Evolutionary conservation across 495 filamentous ascomycete species (phyloP).

Genomic region (Pyrenula aspistea): DNA sequence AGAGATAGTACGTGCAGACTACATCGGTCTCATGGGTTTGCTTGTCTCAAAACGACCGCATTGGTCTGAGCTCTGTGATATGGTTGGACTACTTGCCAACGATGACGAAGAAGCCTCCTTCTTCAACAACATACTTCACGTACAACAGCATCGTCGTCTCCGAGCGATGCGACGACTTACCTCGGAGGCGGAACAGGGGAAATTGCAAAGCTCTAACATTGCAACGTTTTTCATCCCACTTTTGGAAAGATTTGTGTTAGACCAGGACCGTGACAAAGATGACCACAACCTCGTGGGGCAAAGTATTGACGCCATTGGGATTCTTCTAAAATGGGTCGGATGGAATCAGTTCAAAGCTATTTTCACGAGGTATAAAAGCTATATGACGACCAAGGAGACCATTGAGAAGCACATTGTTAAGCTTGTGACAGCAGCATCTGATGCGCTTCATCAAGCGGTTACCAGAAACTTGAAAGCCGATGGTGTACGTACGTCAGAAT

Average conservation of each 20-base stretch:
- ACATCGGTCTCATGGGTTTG: slow-evolving; percentile 63
- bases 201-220: slow-evolving; percentile 61
- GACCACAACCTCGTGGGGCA: slow-evolving; percentile 79
- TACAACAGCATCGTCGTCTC: slow-evolving; percentile 78
- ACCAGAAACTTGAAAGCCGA: slow-evolving; percentile 29
- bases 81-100: slow-evolving; percentile 58
- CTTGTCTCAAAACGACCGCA: slow-evolving; percentile 57
- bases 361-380: slow-evolving; percentile 66
- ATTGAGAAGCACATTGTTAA: slow-evolving; percentile 76
- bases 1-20: slow-evolving; percentile 74
- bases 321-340: slow-evolving; percentile 61
- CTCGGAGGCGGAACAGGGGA: slow-evolving; percentile 44
- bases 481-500: slow-evolving; percentile 14
- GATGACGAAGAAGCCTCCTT: slow-evolving; percentile 86
- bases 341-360: slow-evolving; percentile 87
- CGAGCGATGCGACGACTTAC: slow-evolving; percentile 71
- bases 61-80: slow-evolving; percentile 60
- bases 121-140: slow-evolving; percentile 84
- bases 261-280: slow-evolving; percentile 59
- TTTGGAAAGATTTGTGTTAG: slow-evolving; percentile 87
- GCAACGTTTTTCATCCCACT: slow-evolving; percentile 82
- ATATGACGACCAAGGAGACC: slow-evolving; percentile 68
- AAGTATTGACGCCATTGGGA: slow-evolving; percentile 61
- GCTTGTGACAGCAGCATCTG: slow-evolving; percentile 67
- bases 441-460: slow-evolving; percentile 51